Evolutionary conservation across 1,284 basidiomycete genomes (phyloP).

Genomic region (Rhodotorula sp.): DNA sequence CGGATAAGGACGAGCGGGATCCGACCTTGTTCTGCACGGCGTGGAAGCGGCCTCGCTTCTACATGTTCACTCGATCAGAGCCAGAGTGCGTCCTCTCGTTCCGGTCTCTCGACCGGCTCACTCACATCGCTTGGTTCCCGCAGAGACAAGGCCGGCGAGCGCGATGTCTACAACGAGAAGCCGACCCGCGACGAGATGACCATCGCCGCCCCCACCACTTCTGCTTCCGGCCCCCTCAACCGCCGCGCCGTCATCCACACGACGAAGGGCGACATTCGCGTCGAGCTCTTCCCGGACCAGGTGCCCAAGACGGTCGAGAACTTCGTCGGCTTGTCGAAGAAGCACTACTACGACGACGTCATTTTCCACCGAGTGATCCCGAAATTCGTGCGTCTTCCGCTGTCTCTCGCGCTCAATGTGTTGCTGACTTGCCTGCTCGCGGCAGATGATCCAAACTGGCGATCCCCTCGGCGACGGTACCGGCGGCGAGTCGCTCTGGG

Average conservation of each 20-base stretch:
- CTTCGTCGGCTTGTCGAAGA: slow-evolving; percentile 89
- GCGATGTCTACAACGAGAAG: slow-evolving; percentile 97
- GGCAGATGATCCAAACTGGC: slow-evolving; percentile 91
- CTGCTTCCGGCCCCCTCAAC: slow-evolving; percentile 63
- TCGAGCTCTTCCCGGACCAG: slow-evolving; percentile 78
- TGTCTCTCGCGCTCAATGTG: background rate
- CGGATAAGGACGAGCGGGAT: slow-evolving; percentile 76
- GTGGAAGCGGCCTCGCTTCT: slow-evolving; percentile 91
- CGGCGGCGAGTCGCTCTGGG: slow-evolving; percentile 96
- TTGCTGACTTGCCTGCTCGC: background rate
- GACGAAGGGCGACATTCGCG: slow-evolving; percentile 80
- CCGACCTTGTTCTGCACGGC: slow-evolving; percentile 92
- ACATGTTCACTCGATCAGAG: slow-evolving; percentile 88
- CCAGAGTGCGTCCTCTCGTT: slow-evolving; percentile 66
- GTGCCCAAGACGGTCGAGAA: slow-evolving; percentile 96
- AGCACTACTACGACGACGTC: slow-evolving; percentile 87
- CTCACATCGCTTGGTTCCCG: background rate
- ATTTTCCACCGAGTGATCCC: slow-evolving; percentile 98
- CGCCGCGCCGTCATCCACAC: slow-evolving; percentile 88
- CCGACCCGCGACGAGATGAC: slow-evolving; percentile 95
- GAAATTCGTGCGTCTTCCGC: slow-evolving; percentile 68
- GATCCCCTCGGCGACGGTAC: slow-evolving; percentile 97
- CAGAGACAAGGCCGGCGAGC: slow-evolving; percentile 83
- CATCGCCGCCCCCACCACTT: slow-evolving; percentile 68
- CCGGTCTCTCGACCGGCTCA: background rate